Evolutionary conservation across 2,329 filamentous ascomycete genomes (phyloP), one percentile per base, ranked within the genome.

Genomic region (Cyclaneusma minus): DNA sequence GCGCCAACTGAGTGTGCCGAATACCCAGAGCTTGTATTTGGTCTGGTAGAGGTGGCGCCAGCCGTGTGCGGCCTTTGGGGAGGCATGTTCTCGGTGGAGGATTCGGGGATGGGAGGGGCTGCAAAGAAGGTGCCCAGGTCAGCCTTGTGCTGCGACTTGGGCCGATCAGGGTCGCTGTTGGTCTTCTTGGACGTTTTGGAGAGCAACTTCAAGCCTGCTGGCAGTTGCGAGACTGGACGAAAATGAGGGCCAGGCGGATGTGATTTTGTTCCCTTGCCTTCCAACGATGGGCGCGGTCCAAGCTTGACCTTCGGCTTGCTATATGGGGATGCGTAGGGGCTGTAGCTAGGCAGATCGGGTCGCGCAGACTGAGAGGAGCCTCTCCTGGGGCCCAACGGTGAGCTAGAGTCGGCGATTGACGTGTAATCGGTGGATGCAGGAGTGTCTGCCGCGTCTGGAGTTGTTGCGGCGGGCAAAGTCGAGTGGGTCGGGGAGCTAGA

Each of bases 261-360:
- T 23, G 66, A 64, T 24, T 74, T 64, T 32, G 71, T 66, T 40
- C 64, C 62, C 30, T 68, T 62, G 21, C 64, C 57, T 34, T 83
- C 75, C 21, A 73, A 47, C 3, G 83, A 87, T 14, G 84, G 84
- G 23, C 87, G 68, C 7, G 89, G 87, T 2, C 75, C 89, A 22
- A 93, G 67, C 52, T 91, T 94, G 29, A 93, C 74, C 48, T 91
- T 94, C 22, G 76, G 77, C 43, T 80, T 83, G 40, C 58, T 55
- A 37, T 60, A 62, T 12, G n/a, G n/a, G 10, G 34, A 21, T 16
- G 51, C 47, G 35, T 67, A 65, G 8, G 59, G 54, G 13, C 54
- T 48, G 32, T 59, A 59, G 36, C 50, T 55, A 42, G 62, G 62
- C 17, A 62, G 40, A 7, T 73, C 67, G 5, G 56, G 51, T 22